These are phyloP conservation scores for Podila clonocystis DNA, from an alignment of 192 early-diverging fungal species.

Conservation along the genomic window DNA sequence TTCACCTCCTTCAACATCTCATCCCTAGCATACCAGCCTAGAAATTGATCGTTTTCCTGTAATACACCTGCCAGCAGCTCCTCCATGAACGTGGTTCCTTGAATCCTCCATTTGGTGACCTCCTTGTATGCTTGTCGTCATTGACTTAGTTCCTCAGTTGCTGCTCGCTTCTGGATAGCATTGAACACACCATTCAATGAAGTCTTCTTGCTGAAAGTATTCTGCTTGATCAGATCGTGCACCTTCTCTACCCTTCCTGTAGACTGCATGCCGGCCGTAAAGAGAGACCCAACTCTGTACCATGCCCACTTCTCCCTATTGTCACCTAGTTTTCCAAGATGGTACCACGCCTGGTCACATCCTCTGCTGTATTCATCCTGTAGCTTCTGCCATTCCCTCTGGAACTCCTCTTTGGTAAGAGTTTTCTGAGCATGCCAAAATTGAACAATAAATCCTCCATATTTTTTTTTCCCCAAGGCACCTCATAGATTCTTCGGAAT, in stretches of 20 bases:
- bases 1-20: neutral
- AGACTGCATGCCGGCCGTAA: neutral
- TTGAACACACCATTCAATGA: neutral
- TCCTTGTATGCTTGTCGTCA: neutral
- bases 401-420: neutral
- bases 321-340: neutral
- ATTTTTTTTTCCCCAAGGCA: neutral
- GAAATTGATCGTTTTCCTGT: neutral
- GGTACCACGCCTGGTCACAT: neutral
- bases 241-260: neutral
- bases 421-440: neutral
- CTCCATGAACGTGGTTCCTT: neutral
- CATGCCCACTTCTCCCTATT: neutral
- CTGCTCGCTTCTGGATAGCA: neutral
- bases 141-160: neutral
- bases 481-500: neutral
- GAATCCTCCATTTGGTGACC: neutral
- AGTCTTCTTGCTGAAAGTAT: neutral
- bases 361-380: neutral
- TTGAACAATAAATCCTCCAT: neutral
- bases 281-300: neutral
- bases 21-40: neutral
- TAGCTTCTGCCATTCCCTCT: neutral
- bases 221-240: neutral
- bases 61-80: neutral